Evolutionary conservation across 2,329 filamentous ascomycete genomes (phyloP), one percentile per base, ranked within the genome.

Genomic region (Aspergillus sp.): DNA sequence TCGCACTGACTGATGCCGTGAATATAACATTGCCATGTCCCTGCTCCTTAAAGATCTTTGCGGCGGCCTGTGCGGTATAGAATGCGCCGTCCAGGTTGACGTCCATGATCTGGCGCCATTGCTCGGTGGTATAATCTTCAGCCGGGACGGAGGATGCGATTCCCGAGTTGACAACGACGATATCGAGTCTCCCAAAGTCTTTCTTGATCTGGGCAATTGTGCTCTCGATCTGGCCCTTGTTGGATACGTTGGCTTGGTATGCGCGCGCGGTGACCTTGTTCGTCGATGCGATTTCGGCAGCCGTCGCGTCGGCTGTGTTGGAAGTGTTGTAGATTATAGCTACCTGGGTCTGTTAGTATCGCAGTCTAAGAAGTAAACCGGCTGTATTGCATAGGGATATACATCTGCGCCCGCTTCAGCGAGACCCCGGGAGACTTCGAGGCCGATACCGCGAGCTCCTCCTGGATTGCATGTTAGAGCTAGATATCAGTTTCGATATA

Each of bases 81-180:
- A 76, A 73, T 4, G 70, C 73, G 3, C 75, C 74, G 51, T 77
- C 71, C 3, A 77, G 62, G 49, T 77, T 77, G 9, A 76, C 70
- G 21, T 67, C 64, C 62, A 74, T 72, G 46, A 77, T 77, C 57
- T 74, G 68, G n/a, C 69, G 72, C 71, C 72, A 79, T 58, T 77
- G 69, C 15, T 71, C 68, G 4, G 69, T 49, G 0, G 74, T 74
- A 57, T 76, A 77, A 15, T 78, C 70, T 8, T 74, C 70, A 12
- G 72, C 74, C 0, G 75, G 64, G 55, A 73, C 64, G 5, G 70
- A 68, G 2, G 60, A 53, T 1, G 49, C 46, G 17, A 63, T 54
- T 1, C 79, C 79, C 0, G 79, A 77, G 64, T 80, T 81, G 17
- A 74, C 79, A 33, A 82, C 72, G 39, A 81, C 69, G 52, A 82